These are phyloP conservation scores for Aspergillus sparsus DNA, from an alignment of 495 filamentous ascomycete genomes.

Conservation along the genomic window DNA sequence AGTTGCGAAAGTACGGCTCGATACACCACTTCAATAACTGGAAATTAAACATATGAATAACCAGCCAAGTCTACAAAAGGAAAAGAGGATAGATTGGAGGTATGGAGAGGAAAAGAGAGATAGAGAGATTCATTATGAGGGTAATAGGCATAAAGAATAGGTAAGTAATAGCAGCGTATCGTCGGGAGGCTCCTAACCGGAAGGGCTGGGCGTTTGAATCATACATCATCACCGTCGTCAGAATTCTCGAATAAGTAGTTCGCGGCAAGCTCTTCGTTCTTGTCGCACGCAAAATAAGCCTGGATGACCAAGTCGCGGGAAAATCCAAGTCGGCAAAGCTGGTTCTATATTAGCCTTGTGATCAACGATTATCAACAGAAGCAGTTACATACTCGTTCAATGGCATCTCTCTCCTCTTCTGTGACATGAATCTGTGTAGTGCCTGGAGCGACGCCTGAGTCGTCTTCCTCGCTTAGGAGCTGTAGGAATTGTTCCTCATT, in stretches of 20 bases:
- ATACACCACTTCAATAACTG: not conserved
- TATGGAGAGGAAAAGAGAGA: not conserved
- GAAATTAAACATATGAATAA: not conserved
- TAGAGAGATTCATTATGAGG: slow-evolving; percentile 20
- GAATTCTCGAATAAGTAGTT: slow-evolving; percentile 98
- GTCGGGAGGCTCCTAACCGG: slow-evolving; percentile 4
- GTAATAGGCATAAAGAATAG: slow-evolving; percentile 17
- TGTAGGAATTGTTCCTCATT: slow-evolving; percentile 92
- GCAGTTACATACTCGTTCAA: slow-evolving; percentile 76
- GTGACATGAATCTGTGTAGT: slow-evolving; percentile 88
- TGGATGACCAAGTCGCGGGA: slow-evolving; percentile 92
- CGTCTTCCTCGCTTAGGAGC: slow-evolving; percentile 79
- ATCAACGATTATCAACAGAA: not conserved
- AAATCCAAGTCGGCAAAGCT: slow-evolving; percentile 92
- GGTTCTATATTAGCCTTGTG: slow-evolving; percentile 36
- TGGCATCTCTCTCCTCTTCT: slow-evolving; percentile 93
- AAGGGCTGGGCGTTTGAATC: slow-evolving; percentile 9
- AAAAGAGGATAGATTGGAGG: slow-evolving; percentile 3
- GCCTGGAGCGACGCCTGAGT: slow-evolving; percentile 79
- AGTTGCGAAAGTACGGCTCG: not conserved
- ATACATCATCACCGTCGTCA: slow-evolving; percentile 74
- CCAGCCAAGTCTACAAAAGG: not conserved
- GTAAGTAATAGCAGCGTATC: slow-evolving; percentile 9
- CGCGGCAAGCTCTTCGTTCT: slow-evolving; percentile 96
- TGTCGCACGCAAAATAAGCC: slow-evolving; percentile 98